Evolutionary conservation across 139 green algal genomes (phyloP), one percentile per base, ranked within the genome.

Genomic region (Chlamydomonas applanata): DNA sequence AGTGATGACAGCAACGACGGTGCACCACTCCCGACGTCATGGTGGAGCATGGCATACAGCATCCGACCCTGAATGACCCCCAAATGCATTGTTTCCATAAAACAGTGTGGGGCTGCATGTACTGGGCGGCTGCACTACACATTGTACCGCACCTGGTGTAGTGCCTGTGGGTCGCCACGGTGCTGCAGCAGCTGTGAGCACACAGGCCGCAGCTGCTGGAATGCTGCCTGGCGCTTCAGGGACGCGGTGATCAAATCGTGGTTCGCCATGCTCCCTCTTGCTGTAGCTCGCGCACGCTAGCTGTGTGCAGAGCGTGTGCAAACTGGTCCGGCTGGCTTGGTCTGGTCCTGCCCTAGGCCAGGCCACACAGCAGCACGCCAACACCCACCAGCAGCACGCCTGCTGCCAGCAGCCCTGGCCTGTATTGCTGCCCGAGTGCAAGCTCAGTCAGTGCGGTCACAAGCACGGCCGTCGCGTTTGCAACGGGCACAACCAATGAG

Each of bases 391-490:
- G 74, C 44, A 81, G 63, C n/a, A 93, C 75, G 33, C 91, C 91
- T 1, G 73, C 29, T 7, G 66, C 60, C 5, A 95, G 76, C 3
- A 91, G 73, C 7, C 73, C 14, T 4, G 86, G 65, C 0, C 59
- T 22, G 44, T 89, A 79, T 5, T 22, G 65, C 52, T 95, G 84
- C 0, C 91, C 89, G 13, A 96, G 77, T 2, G 79, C 40, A 53
- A 88, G 27, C 64, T 94, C 91, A 25, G 80, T 67, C 3, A 91
- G 24, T 17, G 89, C 88, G 66, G 88, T 96, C 33, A 82, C 65
- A 0, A 83, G 73, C 36, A 96, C 67, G 63, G 72, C 84, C 20
- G 75, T 64, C 0, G 87, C 91, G 85, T 96, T 96, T 17, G 91
- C 88, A 11, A 89, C 62, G 1, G 91, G 91, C 7, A 90, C 89